A percentile compares a stretch with the other conserved stretches of the same genome.
Conservation (phyloP, 495 filamentous ascomycete species). For the Daldinia vernicosa region DNA sequence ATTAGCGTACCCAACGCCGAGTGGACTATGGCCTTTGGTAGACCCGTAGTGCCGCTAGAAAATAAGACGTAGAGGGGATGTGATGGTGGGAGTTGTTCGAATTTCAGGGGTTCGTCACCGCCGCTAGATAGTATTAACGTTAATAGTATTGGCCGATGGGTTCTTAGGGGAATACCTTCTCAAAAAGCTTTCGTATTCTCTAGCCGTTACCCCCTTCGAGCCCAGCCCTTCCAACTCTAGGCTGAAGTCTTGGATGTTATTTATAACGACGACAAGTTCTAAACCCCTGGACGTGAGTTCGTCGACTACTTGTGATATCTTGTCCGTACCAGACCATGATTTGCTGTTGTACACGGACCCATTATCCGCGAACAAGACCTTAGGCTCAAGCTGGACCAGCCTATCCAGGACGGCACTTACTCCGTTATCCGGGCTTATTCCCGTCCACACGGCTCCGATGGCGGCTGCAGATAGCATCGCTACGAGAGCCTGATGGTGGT, state of each 20-base stretch:
- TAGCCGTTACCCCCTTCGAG: constrained; percentile 58
- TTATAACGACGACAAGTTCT: constrained; percentile 73
- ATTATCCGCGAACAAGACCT: constrained; percentile 84
- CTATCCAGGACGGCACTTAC: constrained; percentile 77
- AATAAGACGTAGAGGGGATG: constrained; percentile 92
- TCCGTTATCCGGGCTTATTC: constrained; percentile 86
- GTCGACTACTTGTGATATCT: constrained; percentile 74
- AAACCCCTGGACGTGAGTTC: constrained; percentile 67
- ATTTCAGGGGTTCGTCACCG: constrained; percentile 61
- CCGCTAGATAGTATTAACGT: constrained; percentile 42
- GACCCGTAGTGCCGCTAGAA: constrained; percentile 86
- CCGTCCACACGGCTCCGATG: constrained; percentile 90
- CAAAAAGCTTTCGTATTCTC: constrained; percentile 52
- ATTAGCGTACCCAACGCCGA: constrained; percentile 86
- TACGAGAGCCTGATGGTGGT: constrained; percentile 84
- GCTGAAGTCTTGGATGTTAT: constrained; percentile 62
- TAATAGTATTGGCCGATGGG: not conserved
- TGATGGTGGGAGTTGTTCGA: constrained; percentile 78
- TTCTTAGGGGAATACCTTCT: constrained; percentile 39
- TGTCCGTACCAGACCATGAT: constrained; percentile 73
- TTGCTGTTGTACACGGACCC: constrained; percentile 90
- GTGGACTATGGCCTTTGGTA: constrained; percentile 93
- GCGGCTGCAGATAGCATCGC: constrained; percentile 83
- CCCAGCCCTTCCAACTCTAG: constrained; percentile 60
- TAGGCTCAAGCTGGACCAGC: constrained; percentile 81